Evolutionary conservation across 2,329 filamentous ascomycete genomes (phyloP).

Genomic region (Fusarium subtropicale): DNA sequence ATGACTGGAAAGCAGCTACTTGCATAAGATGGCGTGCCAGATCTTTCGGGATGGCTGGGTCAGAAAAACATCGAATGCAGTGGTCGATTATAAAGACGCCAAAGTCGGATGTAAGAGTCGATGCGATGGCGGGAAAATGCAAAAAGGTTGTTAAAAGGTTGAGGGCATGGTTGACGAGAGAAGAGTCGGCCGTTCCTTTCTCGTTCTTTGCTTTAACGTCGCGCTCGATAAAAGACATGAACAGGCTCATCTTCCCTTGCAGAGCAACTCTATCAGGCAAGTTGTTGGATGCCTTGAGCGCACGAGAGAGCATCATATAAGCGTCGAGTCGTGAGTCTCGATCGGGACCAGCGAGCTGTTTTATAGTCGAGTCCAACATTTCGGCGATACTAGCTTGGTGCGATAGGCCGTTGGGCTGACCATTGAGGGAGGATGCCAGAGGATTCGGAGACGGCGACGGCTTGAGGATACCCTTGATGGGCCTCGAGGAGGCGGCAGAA

Average conservation of each 20-base stretch:
- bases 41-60: constrained; percentile 77
- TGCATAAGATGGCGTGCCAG: constrained; percentile 83
- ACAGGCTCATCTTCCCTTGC: constrained; percentile 78
- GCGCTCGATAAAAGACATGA: constrained; percentile 85
- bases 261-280: constrained; percentile 80
- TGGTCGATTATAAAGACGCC: constrained; percentile 83
- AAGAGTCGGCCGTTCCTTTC: constrained; percentile 70
- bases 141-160: constrained; percentile 82
- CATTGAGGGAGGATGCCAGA: constrained; percentile 55
- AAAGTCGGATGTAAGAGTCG: constrained; percentile 81
- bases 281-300: constrained; percentile 84
- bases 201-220: constrained; percentile 76
- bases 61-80: constrained; percentile 78
- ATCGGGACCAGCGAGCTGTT: constrained; percentile 81
- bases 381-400: constrained; percentile 70
- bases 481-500: constrained; percentile 57
- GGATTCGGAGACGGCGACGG: constrained; percentile 64
- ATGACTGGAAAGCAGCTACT: constrained; percentile 82
- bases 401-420: constrained; percentile 56
- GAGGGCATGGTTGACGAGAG: constrained; percentile 80
- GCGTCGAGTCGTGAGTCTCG: constrained; percentile 82
- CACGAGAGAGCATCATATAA: constrained; percentile 81
- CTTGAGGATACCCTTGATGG: constrained; percentile 82
- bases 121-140: constrained; percentile 76
- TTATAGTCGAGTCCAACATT: constrained; percentile 87